Evolutionary conservation across 192 early-diverging fungal genomes (phyloP).

Genomic region (Chytriomyces sp.): DNA sequence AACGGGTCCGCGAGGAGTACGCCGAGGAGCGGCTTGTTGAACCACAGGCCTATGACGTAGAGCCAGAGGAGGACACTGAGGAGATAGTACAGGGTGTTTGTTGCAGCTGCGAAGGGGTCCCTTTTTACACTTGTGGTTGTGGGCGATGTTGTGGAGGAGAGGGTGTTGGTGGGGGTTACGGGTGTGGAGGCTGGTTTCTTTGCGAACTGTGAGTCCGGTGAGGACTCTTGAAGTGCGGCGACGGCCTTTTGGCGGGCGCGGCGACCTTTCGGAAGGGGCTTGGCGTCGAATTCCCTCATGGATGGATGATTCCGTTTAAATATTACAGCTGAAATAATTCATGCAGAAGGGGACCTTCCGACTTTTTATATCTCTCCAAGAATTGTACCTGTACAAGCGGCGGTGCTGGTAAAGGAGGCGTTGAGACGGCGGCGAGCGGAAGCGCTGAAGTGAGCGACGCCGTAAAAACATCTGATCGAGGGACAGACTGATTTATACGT

Average conservation of each 20-base stretch:
- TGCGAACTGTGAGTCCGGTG: no score
- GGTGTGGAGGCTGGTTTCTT: not conserved
- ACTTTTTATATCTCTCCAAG: no score
- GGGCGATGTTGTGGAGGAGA: not conserved
- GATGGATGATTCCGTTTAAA: no score
- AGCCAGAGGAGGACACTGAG: not conserved
- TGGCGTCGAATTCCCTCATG: no score
- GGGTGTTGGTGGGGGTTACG: not conserved
- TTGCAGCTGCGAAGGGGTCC: not conserved
- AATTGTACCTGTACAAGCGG: no score
- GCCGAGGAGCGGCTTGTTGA: not conserved
- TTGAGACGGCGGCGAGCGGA: no score
- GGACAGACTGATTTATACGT: no score
- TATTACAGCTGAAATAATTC: no score
- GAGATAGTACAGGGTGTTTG: not conserved
- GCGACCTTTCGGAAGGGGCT: constrained; percentile 5
- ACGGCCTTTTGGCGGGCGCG: constrained; percentile 8
- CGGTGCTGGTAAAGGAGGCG: no score
- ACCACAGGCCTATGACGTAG: constrained; percentile 4
- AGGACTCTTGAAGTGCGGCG: not conserved
- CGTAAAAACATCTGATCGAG: no score
- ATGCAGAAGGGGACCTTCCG: no score
- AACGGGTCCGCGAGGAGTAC: not conserved
- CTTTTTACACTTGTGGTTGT: not conserved
- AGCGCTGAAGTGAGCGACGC: no score